Base-by-base conservation (phyloP, 768 basidiomycete species). In the Pluteus cervinus region DNA sequence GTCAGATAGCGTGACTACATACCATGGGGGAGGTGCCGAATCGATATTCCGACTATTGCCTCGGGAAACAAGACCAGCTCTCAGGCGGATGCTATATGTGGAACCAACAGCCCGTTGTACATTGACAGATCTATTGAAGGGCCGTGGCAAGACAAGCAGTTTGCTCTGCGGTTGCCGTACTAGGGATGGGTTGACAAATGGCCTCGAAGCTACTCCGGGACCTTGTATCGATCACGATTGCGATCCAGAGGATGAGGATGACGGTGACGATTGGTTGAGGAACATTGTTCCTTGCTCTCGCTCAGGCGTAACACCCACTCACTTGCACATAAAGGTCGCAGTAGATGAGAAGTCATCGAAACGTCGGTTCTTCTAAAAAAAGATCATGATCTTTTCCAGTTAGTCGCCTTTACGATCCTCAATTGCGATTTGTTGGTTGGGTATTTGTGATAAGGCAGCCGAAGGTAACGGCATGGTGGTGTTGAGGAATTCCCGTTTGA, bases 41-140 rank as follows among this genome's bases (percentile, higher is more conserved):
- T 92, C 90, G 6, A 96, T 99, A 53, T 98, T 99, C 71, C 80
- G 94, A 14, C 71, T 98, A 7, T 73, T 99, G 16, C 96, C 96
- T 2, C 82, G 96, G 37, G 94, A 99, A 63, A 80, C 90, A 10
- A 77, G 96, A 26, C 73, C 82, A 5, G 89, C 86, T 10, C 72
- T 99, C 42, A 85, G 90, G 41, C 77, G 92, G 37, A 99, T 99
- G 96, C 69, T 99, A 49, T 82, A 79, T 49, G 76, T 97, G 33
- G 94, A 98, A 53, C 88, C 94, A 3, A 66, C 73, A 12, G 77
- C 82, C 33, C 81, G 96, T 26, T 94, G 91, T 56, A 97, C 96
- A 20, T 75, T 99, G 40, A 86, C 89, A 8, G 91, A 97, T 56
- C 62, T 99, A 33, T 71, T 98, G 36, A 81, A 83, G 54, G 92